Base-by-base conservation (phyloP, 2,329 filamentous ascomycete species). In the Ceratocystis diversiconidia region DNA sequence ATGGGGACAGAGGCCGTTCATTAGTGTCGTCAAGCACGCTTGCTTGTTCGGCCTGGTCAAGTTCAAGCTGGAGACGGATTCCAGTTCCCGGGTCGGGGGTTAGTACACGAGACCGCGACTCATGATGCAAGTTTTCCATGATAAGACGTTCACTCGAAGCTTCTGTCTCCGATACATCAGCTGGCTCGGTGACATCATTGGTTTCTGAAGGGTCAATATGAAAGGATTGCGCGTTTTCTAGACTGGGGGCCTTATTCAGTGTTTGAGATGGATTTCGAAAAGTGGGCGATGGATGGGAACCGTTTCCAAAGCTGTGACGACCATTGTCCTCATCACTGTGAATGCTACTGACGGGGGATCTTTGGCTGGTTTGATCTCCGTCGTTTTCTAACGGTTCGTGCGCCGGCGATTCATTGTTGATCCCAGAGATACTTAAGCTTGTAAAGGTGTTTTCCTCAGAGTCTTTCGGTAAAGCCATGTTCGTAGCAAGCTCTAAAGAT, bases 71-170 rank as follows among this genome's bases (percentile, higher is more conserved):
- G 17, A 52, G 59, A 15, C 25, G 43, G 5, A 28, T 25, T 22
- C 59, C 41, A 17, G 65, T 25, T 22, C 59, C 41, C 8, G 65
- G 65, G 32, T 67, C 65, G 2, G 66, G 66, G 19, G 66, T 67
- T 48, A 67, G 25, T 1, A 60, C 63, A 36, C 66, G 57, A 10
- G 66, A 67, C 43, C 63, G 41, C 2, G 63, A 48, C 46, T 65
- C 62, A 2, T 30, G n/a, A 32, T 57, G 52, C 12, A 28, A 30
- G 25, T 15, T 57, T 32, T 57, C 52, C 17, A 57, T 25, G 30
- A 57, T 57, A 30, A 32, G 52, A 30, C 25, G 52, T 57, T 57
- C 52, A n/a, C 52, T 32, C n/a, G 25, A 4, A 22, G 10, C 7
- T 28, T 57, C 52, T 0, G 15, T 15, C 22, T 32, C 25, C 1